phyloP scores from a whole-genome alignment of 495 filamentous ascomycete genomes.

The Pseudevernia furfuracea region DNA sequence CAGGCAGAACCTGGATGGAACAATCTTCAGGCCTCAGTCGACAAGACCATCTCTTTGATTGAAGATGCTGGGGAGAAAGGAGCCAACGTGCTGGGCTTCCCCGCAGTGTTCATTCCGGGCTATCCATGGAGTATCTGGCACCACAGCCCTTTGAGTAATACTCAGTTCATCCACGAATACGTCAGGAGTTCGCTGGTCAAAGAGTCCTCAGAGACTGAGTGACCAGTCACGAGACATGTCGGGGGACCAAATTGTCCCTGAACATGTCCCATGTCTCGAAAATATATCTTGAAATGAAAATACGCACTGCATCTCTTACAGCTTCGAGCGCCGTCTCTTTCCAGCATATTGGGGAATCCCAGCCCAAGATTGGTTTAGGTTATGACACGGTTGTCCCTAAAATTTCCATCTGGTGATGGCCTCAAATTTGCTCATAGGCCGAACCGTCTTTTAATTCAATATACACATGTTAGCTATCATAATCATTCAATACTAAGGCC shows the following conservation, averaged over 20 bases:
- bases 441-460: background rate
- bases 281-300: too few species aligned
- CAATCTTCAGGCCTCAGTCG: constrained; percentile 29
- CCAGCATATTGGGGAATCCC: background rate
- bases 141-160: constrained; percentile 11
- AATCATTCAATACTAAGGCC: background rate
- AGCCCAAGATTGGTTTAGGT: background rate
- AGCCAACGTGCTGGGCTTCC: constrained; percentile 32
- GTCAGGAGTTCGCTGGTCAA: constrained; percentile 28
- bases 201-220: constrained; percentile 32
- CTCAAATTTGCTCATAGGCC: background rate
- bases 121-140: constrained; percentile 32
- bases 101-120: constrained; percentile 35
- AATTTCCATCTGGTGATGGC: background rate
- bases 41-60: constrained; percentile 31
- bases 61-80: constrained; percentile 28
- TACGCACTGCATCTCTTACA: background rate
- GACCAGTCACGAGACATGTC: too few species aligned
- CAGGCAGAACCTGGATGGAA: constrained; percentile 30
- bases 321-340: background rate
- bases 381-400: background rate
- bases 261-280: too few species aligned
- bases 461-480: background rate
- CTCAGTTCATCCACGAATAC: constrained; percentile 26
- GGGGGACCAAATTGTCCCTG: too few species aligned